These are phyloP conservation scores for Candida dubliniensis DNA, from an alignment of 1,139 yeast species.

Conservation along the genomic window DNA sequence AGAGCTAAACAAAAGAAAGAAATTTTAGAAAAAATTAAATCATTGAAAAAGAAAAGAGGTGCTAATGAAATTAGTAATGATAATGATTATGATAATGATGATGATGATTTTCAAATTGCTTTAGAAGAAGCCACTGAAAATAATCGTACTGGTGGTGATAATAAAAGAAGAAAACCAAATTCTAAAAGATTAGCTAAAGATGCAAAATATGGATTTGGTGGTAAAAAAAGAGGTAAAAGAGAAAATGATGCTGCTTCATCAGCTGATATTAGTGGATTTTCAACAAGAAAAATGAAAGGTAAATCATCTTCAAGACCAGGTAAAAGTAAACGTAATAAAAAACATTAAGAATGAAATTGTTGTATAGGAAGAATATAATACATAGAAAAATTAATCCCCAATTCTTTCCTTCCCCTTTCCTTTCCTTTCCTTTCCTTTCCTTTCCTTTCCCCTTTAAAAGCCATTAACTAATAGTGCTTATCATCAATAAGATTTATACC, in stretches of 20 bases:
- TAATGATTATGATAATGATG: slow-evolving; percentile 58
- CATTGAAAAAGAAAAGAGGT: slow-evolving; percentile 83
- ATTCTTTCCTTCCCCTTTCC: neutral
- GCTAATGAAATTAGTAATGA: slow-evolving; percentile 66
- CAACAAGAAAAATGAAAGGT: slow-evolving; percentile 51
- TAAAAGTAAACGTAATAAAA: slow-evolving; percentile 58
- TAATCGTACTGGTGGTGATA: slow-evolving; percentile 34
- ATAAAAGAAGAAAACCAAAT: slow-evolving; percentile 55
- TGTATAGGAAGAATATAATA: neutral
- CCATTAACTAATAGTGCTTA: too few species aligned
- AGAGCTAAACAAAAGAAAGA: slow-evolving; percentile 94
- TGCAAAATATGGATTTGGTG: slow-evolving; percentile 64
- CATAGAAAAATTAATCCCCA: too few species aligned
- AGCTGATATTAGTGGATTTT: slow-evolving; percentile 67
- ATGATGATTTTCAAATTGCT: slow-evolving; percentile 68
- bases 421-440: neutral
- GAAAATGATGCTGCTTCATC: slow-evolving; percentile 75
- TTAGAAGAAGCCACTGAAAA: slow-evolving; percentile 81
- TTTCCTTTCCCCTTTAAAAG: neutral
- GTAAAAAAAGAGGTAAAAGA: slow-evolving; percentile 72
- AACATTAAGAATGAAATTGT: slow-evolving; percentile 14
- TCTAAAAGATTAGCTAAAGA: slow-evolving; percentile 67
- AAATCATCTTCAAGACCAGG: slow-evolving; percentile 59
- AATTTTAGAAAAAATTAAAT: slow-evolving; percentile 84
- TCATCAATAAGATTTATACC: too few species aligned